Evolutionary conservation across 805 yeast genomes (phyloP), one percentile per base, ranked within the genome.

Genomic region (Yarrowia porcina): DNA sequence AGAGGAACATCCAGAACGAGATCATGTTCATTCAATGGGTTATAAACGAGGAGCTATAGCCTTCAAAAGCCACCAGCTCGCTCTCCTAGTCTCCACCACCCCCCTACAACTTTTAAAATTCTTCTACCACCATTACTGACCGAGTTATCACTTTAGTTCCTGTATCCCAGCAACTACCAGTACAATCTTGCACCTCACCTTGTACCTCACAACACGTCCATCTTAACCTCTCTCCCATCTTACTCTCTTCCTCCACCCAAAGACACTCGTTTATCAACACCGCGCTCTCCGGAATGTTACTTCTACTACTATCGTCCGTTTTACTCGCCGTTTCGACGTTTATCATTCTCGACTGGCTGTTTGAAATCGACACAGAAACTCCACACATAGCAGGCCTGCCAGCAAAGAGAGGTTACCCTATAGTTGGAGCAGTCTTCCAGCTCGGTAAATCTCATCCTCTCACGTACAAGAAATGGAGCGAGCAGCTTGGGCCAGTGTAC

Each of bases 361-460:
- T 54, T 38, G 67, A 63, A 28, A 41, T 66, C 23, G 57, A 64
- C 50, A 66, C 68, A 44, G 56, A 60, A 15, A 44, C 50, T 17
- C 66, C 64, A 2, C 56, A 42, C 20, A 67, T 67, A 17, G n/a
- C 20, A 1, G 78, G 80, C 1, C 67, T 83, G 1, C 78, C 79
- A n/a, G 56, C 52, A 11, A 76, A 83, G 3, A 80, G 81, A 0
- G 77, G 82, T 0, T 74, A 69, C 23, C 88, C 89, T 0, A 66
- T 84, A 9, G 73, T 83, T 1, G 88, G 89, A 0, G 80, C 79
- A 66, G 66, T 81, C 3, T 72, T 77, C 52, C 82, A 79, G 57
- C 75, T 82, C 1, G 67, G 75, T 32, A 38, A 71, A 25, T 79
- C 82, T 52, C 89, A 90, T 0, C 80, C 89, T 11, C 59, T 76